Evolutionary conservation across 768 basidiomycete genomes (phyloP).

Genomic region (Termitomyces sp.): DNA sequence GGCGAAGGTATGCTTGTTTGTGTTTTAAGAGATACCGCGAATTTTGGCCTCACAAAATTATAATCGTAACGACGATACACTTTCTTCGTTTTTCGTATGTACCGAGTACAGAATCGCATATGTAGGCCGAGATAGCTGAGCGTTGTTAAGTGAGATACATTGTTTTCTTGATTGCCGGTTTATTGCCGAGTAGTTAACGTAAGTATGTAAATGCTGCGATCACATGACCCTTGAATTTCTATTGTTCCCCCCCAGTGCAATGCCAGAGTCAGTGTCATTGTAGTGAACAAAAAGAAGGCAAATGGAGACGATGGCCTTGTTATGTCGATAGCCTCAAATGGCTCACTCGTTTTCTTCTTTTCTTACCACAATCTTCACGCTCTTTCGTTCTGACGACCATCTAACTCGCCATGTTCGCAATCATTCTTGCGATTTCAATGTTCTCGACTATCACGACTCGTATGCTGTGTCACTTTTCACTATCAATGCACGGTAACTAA

Average conservation of each 20-base stretch:
- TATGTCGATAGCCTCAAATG: neutral
- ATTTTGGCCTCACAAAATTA: neutral
- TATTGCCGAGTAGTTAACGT: neutral
- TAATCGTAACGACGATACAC: neutral
- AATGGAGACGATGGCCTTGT: conserved; percentile 10
- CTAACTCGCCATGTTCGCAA: conserved; percentile 21
- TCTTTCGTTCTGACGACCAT: conserved; percentile 11
- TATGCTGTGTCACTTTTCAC: neutral
- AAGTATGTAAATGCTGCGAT: too few relatives aligned
- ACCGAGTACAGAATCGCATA: too few relatives aligned
- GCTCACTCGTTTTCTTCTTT: conserved; percentile 12
- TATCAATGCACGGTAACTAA: neutral
- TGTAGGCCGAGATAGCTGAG: too few relatives aligned
- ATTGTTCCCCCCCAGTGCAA: neutral
- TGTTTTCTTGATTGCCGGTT: neutral
- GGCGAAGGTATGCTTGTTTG: conserved; percentile 33
- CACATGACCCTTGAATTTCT: neutral
- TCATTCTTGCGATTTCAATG: conserved; percentile 6
- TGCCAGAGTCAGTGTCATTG: neutral
- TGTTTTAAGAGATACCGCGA: conserved; percentile 6
- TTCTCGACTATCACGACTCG: conserved; percentile 6
- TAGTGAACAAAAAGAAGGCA: conserved; percentile 6
- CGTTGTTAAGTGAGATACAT: too few relatives aligned
- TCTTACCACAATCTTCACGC: conserved; percentile 22
- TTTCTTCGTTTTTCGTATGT: too few relatives aligned